A percentile compares a stretch with the other conserved stretches of the same genome.
phyloP scores from a whole-genome alignment of 768 basidiomycete species.

The Lentinula sp. region DNA sequence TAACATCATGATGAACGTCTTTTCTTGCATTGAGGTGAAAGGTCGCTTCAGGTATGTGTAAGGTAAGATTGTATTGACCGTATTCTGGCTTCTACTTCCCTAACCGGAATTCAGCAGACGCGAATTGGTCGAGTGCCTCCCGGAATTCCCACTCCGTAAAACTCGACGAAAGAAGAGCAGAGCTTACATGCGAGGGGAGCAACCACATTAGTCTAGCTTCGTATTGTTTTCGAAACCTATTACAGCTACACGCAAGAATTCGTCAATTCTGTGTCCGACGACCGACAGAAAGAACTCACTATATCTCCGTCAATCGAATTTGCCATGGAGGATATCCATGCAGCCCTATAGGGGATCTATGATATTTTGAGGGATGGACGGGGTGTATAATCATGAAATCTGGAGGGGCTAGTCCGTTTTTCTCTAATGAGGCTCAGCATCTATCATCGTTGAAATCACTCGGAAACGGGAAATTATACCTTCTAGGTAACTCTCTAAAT shows the following conservation, averaged over 20 bases:
- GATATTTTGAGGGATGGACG: conserved; percentile 30
- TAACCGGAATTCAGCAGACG: conserved; percentile 69
- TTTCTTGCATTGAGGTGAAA: too few species aligned
- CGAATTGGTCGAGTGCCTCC: conserved; percentile 68
- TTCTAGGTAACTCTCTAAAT: conserved; percentile 49
- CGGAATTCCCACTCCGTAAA: conserved; percentile 57
- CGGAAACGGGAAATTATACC: conserved; percentile 31
- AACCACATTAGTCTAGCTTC: conserved; percentile 7
- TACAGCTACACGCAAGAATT: conserved; percentile 21
- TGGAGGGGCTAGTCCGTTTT: conserved; percentile 54
- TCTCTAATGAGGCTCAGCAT: conserved; percentile 26
- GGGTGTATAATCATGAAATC: conserved; percentile 77
- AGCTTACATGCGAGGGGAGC: conserved; percentile 13
- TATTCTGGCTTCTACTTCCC: conserved; percentile 47
- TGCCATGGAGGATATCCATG: conserved; percentile 85
- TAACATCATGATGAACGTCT: too few species aligned
- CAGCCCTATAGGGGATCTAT: conserved; percentile 51
- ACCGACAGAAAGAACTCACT: conserved; percentile 38
- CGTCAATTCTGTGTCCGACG: neutral
- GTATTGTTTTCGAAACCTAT: conserved; percentile 12
- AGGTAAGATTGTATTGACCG: neutral
- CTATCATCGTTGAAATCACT: neutral
- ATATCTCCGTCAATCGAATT: conserved; percentile 72
- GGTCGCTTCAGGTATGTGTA: neutral
- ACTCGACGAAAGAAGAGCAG: conserved; percentile 14